Evolutionary conservation across 176 grass and related monocot genomes (phyloP).

Genomic region (maize (Zea mays)): DNA sequence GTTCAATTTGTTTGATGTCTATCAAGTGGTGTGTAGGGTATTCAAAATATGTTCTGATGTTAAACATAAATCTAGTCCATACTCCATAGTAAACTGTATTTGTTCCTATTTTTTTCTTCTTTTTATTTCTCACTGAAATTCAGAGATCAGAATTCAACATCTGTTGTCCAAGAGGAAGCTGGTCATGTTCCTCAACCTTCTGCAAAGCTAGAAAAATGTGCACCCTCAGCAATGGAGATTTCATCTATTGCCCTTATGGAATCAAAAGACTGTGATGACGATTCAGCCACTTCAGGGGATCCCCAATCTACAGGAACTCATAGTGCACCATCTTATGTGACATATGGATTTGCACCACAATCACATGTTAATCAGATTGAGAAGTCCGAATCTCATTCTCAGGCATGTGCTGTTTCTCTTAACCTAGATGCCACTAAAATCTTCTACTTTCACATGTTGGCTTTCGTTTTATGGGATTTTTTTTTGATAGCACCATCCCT

Average conservation of each 20-base stretch:
- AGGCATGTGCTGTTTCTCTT: slow-evolving; percentile 26
- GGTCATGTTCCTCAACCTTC: slow-evolving; percentile 29
- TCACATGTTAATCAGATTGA: slow-evolving; percentile 54
- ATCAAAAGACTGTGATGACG: slow-evolving; percentile 45
- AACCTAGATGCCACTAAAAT: background rate
- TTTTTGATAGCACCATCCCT: background rate
- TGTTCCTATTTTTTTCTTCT: slow-evolving; percentile 17
- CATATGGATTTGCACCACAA: slow-evolving; percentile 47
- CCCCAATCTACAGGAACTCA: slow-evolving; percentile 39
- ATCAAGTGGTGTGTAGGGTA: background rate
- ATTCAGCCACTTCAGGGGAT: slow-evolving; percentile 36
- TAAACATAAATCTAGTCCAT: background rate
- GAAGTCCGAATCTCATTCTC: slow-evolving; percentile 51
- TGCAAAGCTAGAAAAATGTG: slow-evolving; percentile 41
- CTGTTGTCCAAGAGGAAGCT: slow-evolving; percentile 34
- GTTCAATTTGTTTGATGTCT: slow-evolving; percentile 2
- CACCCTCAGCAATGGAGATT: slow-evolving; percentile 28
- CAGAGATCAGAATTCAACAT: slow-evolving; percentile 48
- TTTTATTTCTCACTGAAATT: slow-evolving; percentile 38
- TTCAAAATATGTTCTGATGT: background rate
- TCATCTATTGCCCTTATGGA: slow-evolving; percentile 26
- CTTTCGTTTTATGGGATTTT: background rate
- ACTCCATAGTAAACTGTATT: background rate
- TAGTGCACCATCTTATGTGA: slow-evolving; percentile 42
- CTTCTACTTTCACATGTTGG: background rate